A percentile compares a stretch with the other conserved stretches of the same genome.
Evolutionary conservation across 768 basidiomycete species (phyloP).

Genomic region (Pleurotus salmoneostramineus): DNA sequence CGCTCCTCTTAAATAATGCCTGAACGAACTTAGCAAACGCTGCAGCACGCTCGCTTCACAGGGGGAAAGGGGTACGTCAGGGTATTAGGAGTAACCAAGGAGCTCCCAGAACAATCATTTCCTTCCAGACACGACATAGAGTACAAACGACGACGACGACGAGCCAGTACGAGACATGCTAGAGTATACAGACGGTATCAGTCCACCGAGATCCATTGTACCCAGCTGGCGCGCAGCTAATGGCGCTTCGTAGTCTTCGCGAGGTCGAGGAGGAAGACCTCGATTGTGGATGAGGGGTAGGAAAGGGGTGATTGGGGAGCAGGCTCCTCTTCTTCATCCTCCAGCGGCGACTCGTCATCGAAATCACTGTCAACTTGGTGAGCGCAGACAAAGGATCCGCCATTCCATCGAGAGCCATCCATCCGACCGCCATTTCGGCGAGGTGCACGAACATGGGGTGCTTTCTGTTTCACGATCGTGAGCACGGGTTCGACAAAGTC

Average conservation of each 20-base stretch:
- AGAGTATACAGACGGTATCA: too few species aligned
- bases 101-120: too few species aligned
- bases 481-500: background rate
- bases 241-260: background rate
- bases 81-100: too few species aligned
- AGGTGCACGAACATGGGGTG: background rate
- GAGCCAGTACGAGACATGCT: too few species aligned
- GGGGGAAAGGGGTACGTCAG: too few species aligned
- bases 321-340: background rate
- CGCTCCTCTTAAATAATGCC: too few species aligned
- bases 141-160: too few species aligned
- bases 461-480: background rate
- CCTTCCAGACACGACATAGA: too few species aligned
- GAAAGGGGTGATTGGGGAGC: background rate
- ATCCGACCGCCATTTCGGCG: constrained; percentile 19
- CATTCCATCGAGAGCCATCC: constrained; percentile 21
- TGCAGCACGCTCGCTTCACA: too few species aligned
- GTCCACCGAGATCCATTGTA: too few species aligned
- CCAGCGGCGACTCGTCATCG: background rate
- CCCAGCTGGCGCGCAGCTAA: background rate
- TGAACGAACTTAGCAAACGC: too few species aligned
- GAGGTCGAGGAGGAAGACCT: background rate
- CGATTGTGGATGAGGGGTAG: background rate
- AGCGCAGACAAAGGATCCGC: constrained; percentile 18
- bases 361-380: constrained; percentile 19